Conservation (phyloP, 2,329 filamentous ascomycete species). For the Fusarium secorum region DNA sequence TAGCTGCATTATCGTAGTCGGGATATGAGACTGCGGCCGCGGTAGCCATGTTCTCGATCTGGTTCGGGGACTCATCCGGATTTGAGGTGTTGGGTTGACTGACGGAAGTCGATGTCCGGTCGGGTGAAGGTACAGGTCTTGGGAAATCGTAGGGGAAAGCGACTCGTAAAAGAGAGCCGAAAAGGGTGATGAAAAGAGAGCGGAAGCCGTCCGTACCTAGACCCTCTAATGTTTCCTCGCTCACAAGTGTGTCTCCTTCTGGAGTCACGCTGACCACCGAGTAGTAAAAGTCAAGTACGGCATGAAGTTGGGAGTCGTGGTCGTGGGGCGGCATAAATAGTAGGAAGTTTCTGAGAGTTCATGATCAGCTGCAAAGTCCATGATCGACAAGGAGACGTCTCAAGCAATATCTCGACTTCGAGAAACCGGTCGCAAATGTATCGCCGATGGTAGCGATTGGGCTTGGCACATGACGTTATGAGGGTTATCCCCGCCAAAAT, state of each 20-base stretch:
- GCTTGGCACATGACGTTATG: constrained; percentile 44
- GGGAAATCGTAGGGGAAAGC: constrained; percentile 57
- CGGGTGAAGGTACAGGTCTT: constrained; percentile 42
- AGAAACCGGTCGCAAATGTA: constrained; percentile 9
- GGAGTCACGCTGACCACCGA: constrained; percentile 87
- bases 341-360: constrained; percentile 77
- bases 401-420: neutral
- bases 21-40: constrained; percentile 27
- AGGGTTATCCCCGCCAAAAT: constrained; percentile 38
- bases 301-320: constrained; percentile 74
- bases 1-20: constrained; percentile 36
- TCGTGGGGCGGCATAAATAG: constrained; percentile 79
- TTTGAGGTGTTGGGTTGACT: constrained; percentile 1
- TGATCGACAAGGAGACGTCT: neutral
- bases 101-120: constrained; percentile 30
- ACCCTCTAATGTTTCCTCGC: constrained; percentile 89
- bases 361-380: constrained; percentile 36
- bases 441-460: constrained; percentile 11
- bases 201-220: constrained; percentile 79
- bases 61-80: constrained; percentile 25
- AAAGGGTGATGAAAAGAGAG: constrained; percentile 72
- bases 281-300: constrained; percentile 90
- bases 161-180: constrained; percentile 78
- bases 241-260: constrained; percentile 92
- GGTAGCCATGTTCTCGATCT: constrained; percentile 32